phyloP scores from a whole-genome alignment of 441 rosid genomes.

The Pelargonium australe region DNA sequence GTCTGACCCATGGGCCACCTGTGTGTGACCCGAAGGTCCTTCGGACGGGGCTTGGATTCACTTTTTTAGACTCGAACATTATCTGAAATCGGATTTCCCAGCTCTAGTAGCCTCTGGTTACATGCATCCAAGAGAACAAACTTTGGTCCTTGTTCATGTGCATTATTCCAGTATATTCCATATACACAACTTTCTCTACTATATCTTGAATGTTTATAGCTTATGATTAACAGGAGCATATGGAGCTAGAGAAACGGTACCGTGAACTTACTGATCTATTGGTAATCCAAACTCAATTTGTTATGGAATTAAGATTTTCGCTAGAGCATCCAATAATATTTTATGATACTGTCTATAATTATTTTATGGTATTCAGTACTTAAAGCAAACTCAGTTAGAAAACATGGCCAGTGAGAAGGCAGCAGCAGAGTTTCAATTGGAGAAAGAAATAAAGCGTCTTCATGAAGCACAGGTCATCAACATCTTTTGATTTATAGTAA shows the following conservation, averaged over 20 bases:
- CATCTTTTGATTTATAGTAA: conserved; percentile 16
- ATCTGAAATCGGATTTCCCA: too few relatives aligned
- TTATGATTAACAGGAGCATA: conserved; percentile 69
- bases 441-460: conserved; percentile 81
- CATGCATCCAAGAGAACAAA: not conserved
- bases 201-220: conserved; percentile 28
- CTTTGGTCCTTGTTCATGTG: conserved; percentile 1
- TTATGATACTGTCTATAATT: conserved; percentile 14
- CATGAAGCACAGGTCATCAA: conserved; percentile 71
- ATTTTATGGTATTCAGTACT: conserved; percentile 48
- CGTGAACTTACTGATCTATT: conserved; percentile 94
- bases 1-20: too few relatives aligned
- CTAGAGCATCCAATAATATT: not conserved
- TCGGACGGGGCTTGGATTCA: too few relatives aligned
- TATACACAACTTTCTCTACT: conserved; percentile 10
- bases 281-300: conserved; percentile 40
- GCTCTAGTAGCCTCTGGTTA: not conserved
- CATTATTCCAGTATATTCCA: not conserved
- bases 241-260: conserved; percentile 95
- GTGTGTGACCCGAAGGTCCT: too few relatives aligned
- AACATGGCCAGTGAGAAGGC: conserved; percentile 98
- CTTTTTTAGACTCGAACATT: too few relatives aligned
- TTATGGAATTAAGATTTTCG: not conserved
- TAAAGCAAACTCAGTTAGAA: conserved; percentile 98
- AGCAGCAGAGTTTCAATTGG: conserved; percentile 95